A percentile compares a stretch with the other conserved stretches of the same genome.
Evolutionary conservation across 176 grass and related monocot genomes (phyloP).

Genomic region (Raddia distichophylla): DNA sequence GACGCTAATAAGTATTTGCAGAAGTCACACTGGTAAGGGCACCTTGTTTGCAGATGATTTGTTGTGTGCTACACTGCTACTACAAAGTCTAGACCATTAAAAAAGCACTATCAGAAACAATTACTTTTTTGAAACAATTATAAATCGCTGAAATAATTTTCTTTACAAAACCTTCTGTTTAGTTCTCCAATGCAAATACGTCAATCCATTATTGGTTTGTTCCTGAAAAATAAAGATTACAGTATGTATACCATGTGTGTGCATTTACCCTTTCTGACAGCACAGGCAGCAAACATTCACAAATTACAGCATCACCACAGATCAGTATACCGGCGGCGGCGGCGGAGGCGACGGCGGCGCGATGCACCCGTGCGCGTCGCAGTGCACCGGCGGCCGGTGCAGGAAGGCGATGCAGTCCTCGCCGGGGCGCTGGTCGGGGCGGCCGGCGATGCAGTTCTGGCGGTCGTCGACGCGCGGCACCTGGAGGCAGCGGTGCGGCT

Average conservation of each 20-base stretch:
- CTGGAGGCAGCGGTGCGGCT: slow-evolving; percentile 66
- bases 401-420: slow-evolving; percentile 76
- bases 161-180: slow-evolving; percentile 25
- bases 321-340: slow-evolving; percentile 53
- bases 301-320: slow-evolving; percentile 29
- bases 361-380: slow-evolving; percentile 68
- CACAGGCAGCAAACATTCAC: slow-evolving; percentile 34
- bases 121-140: slow-evolving; percentile 3
- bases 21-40: neutral
- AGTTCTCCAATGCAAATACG: slow-evolving; percentile 27
- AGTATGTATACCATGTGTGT: slow-evolving; percentile 47
- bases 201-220: slow-evolving; percentile 39
- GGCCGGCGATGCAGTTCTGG: slow-evolving; percentile 75
- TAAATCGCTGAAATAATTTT: neutral
- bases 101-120: neutral
- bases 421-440: slow-evolving; percentile 67
- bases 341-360: slow-evolving; percentile 31
- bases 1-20: slow-evolving; percentile 21
- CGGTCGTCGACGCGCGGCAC: slow-evolving; percentile 63
- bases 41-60: slow-evolving; percentile 25
- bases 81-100: neutral
- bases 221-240: slow-evolving; percentile 50
- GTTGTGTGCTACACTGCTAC: neutral
- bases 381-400: slow-evolving; percentile 53
- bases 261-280: slow-evolving; percentile 45